A percentile compares a stretch with the other conserved stretches of the same genome.
phyloP scores from a whole-genome alignment of 2,329 filamentous ascomycete species.

The Phyllosticta citribraziliensis region DNA sequence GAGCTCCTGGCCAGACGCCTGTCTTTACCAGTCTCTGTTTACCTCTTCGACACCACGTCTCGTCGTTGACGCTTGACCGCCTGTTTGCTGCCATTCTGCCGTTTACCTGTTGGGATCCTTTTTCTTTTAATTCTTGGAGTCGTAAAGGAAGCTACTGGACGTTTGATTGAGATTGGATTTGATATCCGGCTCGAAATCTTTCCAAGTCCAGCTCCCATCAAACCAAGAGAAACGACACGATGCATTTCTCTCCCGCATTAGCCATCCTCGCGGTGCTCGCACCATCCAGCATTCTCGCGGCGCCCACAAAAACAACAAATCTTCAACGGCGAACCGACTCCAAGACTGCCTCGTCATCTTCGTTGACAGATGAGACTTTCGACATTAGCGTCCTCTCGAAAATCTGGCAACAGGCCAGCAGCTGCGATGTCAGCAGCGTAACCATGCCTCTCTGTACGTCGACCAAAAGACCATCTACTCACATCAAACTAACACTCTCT shows the following conservation, averaged over 20 bases:
- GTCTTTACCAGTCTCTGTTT: not conserved
- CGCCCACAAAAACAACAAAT: slow-evolving; percentile 16
- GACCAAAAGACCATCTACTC: not conserved
- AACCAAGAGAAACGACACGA: slow-evolving; percentile 12
- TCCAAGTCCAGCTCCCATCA: not conserved
- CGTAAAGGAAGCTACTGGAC: not conserved
- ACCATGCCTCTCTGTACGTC: slow-evolving; percentile 24
- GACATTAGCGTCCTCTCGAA: not conserved
- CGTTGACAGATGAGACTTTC: not conserved
- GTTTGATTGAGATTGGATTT: not conserved
- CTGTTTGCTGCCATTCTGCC: not conserved
- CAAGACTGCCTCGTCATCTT: not conserved
- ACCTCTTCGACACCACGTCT: not conserved
- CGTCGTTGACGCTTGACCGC: not conserved
- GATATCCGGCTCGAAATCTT: not conserved
- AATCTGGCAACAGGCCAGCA: slow-evolving; percentile 9
- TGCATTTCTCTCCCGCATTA: slow-evolving; percentile 26
- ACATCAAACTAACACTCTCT: slow-evolving; percentile 14
- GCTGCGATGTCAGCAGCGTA: slow-evolving; percentile 22
- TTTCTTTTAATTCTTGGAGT: not conserved
- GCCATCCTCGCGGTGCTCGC: slow-evolving; percentile 25
- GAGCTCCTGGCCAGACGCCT: not conserved
- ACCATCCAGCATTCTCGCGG: slow-evolving; percentile 23
- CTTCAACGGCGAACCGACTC: slow-evolving; percentile 3
- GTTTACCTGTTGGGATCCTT: not conserved